Evolutionary conservation across 371 early-diverging fungal genomes (phyloP).

Genomic region (Thermomucor indicae-seudaticae): DNA sequence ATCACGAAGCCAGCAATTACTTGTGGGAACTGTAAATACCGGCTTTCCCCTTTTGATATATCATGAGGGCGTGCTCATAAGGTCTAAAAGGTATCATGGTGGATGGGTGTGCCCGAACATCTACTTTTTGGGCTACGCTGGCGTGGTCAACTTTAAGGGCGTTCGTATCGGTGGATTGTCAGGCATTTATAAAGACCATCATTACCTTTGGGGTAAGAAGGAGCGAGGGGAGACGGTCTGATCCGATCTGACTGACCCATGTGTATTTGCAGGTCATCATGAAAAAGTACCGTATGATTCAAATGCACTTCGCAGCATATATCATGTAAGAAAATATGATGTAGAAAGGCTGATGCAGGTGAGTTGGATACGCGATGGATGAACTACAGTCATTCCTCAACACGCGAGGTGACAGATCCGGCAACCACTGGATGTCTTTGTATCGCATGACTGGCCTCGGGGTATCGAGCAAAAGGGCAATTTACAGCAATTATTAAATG

Average conservation of each 20-base stretch:
- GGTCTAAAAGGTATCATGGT: conserved; percentile 87
- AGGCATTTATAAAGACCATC: conserved; percentile 81
- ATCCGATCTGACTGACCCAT: too few relatives aligned
- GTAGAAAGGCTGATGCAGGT: conserved; percentile 70
- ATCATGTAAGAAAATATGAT: conserved; percentile 88
- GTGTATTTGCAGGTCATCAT: conserved; percentile 55
- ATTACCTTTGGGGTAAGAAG: conserved; percentile 60
- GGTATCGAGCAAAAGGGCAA: conserved; percentile 83
- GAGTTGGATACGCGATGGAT: neutral
- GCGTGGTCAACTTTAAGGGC: conserved; percentile 81
- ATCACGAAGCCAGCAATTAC: conserved; percentile 95
- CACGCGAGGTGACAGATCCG: conserved; percentile 23
- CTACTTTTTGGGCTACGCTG: conserved; percentile 87
- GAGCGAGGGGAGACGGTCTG: too few relatives aligned
- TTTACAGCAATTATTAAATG: conserved; percentile 47
- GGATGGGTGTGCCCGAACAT: conserved; percentile 97
- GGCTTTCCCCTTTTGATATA: neutral
- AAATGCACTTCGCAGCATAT: conserved; percentile 55
- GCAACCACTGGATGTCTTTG: conserved; percentile 77
- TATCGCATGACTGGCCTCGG: conserved; percentile 97
- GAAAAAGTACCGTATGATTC: conserved; percentile 76
- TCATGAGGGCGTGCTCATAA: conserved; percentile 9
- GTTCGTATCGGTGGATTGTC: conserved; percentile 91
- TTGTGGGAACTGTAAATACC: conserved; percentile 82
- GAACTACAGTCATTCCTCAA: neutral